phyloP scores from a whole-genome alignment of 345 rosid genomes.

The Orychophragmus violaceus region DNA sequence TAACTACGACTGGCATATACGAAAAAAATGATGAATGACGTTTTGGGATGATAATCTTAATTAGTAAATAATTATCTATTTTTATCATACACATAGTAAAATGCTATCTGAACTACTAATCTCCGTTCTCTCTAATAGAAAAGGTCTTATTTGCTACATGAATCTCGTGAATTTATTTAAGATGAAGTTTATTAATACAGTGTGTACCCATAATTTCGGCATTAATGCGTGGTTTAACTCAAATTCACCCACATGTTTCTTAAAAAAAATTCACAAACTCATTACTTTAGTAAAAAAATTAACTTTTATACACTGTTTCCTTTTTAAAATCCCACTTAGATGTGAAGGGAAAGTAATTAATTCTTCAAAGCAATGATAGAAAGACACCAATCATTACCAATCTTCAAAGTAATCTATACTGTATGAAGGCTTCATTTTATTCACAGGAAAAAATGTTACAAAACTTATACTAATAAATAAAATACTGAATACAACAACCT shows the following conservation, averaged over 20 bases:
- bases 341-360: conserved; percentile 32
- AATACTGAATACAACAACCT: not conserved
- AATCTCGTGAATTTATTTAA: conserved; percentile 24
- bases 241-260: conserved; percentile 11
- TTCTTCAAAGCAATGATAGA: conserved; percentile 35
- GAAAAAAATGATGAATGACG: not conserved
- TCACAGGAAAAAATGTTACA: not conserved
- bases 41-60: not conserved
- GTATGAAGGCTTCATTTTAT: conserved; percentile 18
- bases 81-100: not conserved
- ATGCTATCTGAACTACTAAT: not conserved
- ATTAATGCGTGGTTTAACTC: not conserved
- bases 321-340: conserved; percentile 11
- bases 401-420: conserved; percentile 24
- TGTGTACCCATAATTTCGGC: conserved; percentile 16
- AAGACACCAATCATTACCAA: conserved; percentile 24
- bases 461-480: not conserved
- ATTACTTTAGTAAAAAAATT: not conserved
- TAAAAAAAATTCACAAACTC: too few relatives aligned
- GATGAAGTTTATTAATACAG: not conserved
- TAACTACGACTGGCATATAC: conserved; percentile 1
- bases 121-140: not conserved
- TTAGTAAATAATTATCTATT: not conserved
- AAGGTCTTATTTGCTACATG: not conserved
- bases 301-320: not conserved